phyloP scores from a whole-genome alignment of 2,329 filamentous ascomycete species.

The Sporothrix curviconia region DNA sequence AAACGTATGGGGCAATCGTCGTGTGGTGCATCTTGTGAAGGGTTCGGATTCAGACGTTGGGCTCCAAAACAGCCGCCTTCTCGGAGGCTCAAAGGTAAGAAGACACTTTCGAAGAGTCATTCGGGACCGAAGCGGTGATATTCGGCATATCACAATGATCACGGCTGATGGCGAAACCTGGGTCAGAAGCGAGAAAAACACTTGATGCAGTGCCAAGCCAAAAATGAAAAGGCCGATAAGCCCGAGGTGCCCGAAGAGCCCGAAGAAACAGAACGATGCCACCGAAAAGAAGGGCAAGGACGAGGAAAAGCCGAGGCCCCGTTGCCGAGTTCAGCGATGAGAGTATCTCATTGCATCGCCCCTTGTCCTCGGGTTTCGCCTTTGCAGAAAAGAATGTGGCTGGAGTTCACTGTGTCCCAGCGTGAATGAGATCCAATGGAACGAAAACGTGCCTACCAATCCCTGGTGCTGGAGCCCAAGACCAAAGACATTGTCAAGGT shows the following conservation, averaged over 20 bases:
- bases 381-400: conserved; percentile 86
- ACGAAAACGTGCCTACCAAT: conserved; percentile 75
- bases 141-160: conserved; percentile 19
- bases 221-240: conserved; percentile 24
- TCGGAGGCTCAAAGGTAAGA: conserved; percentile 33
- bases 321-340: conserved; percentile 65
- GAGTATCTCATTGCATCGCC: conserved; percentile 76
- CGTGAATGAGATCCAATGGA: conserved; percentile 77
- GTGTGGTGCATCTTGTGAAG: conserved; percentile 21
- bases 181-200: conserved; percentile 37
- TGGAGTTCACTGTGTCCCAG: conserved; percentile 78
- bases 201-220: conserved; percentile 30
- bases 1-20: conserved; percentile 29
- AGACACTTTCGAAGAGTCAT: conserved; percentile 48
- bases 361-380: conserved; percentile 76
- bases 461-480: conserved; percentile 61
- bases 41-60: conserved; percentile 35
- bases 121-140: conserved; percentile 36
- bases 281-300: conserved; percentile 9
- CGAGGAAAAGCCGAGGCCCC: conserved; percentile 19
- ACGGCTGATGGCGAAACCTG: conserved; percentile 25
- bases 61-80: conserved; percentile 30
- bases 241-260: too few species aligned
- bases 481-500: conserved; percentile 62
- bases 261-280: conserved; percentile 8